Conservation (phyloP, 805 yeast species). For the Candida dendrica region DNA sequence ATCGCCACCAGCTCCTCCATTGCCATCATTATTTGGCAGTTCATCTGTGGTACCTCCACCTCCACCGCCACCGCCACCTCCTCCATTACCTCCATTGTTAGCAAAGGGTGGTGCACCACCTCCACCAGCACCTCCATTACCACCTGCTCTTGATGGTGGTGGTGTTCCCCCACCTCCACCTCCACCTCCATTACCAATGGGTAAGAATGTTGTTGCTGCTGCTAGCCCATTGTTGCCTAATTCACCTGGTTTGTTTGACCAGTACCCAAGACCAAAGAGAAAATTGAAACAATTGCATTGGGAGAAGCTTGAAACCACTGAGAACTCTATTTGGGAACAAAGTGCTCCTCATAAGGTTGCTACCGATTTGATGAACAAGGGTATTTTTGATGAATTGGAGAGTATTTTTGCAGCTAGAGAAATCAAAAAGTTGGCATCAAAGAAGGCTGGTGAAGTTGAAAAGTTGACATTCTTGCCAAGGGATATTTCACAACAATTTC, state of each 20-base stretch:
- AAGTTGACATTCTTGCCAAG: conserved; percentile 54
- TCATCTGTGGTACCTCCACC: conserved; percentile 14
- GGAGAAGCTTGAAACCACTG: conserved; percentile 61
- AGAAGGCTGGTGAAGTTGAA: conserved; percentile 36
- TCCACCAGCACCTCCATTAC: conserved; percentile 29
- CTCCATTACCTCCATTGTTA: conserved; percentile 25
- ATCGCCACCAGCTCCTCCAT: conserved; percentile 23
- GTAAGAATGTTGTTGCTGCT: conserved; percentile 10
- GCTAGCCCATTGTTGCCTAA: conserved; percentile 21
- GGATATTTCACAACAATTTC: conserved; percentile 73
- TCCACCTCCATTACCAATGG: conserved; percentile 22
- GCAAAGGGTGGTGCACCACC: conserved; percentile 23
- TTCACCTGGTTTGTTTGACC: conserved; percentile 19
- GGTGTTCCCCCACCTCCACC: conserved; percentile 11
- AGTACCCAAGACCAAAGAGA: conserved; percentile 41
- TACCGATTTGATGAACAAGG: conserved; percentile 44
- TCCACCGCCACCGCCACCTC: conserved; percentile 28
- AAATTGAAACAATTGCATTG: conserved; percentile 76
- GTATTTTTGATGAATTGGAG: conserved; percentile 62
- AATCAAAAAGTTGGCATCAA: conserved; percentile 20
- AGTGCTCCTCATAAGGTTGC: conserved; percentile 37
- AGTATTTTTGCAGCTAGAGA: conserved; percentile 47
- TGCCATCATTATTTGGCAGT: conserved; percentile 13
- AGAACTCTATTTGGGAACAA: conserved; percentile 58
- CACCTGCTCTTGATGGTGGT: conserved; percentile 18